Base-by-base conservation (phyloP, 768 basidiomycete genomes). In the Amanita polypyramis region DNA sequence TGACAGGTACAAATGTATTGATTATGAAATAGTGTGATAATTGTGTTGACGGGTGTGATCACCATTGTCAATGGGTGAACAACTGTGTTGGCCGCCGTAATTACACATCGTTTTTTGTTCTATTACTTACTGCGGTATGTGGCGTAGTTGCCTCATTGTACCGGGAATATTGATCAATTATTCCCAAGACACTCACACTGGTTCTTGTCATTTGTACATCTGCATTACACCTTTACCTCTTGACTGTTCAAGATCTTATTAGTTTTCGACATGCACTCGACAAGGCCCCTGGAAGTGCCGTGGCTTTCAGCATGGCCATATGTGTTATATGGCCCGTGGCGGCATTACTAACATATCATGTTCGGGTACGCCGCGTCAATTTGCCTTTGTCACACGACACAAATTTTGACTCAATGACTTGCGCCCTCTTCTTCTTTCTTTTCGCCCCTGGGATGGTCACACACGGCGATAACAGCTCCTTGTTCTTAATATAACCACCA, bases 61-160 rank as follows among this genome's bases (percentile, higher is more conserved):
- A 94, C 59, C 90, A 91, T 59, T 88, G 84, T 53, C 82, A 83
- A 59, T 87, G 84, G 85, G 79, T 99, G 15, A 96, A 97, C 62
- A 96, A 92, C 60, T 98, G 96, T 61, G 76, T 99, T 34, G 96
- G 96, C 5, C 78, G 90, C 34, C 82, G 93, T 38, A 98, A 97
- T 62, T 98, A 99, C 62, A 85, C 90, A 14, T 75, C 82, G n/a
- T 99, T 99, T 66, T 82, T 95, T 52, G 79, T 77, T 0, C 79
- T 94, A 54, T 71, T 99, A n/a, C 62, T 82, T 34, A 77, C 79
- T 30, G 76, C 81, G 9, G 86, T 91, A 60, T 60, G 88, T 76
- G 15, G 52, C 53, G 21, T 44, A 42, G 15, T 48, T 49, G 27
- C 45, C 21, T 23, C 39, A 33, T 45, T 33, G 36, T 32, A 23